Evolutionary conservation across 2,329 filamentous ascomycete species (phyloP).

Genomic region (Pseudocercospora fuligena): DNA sequence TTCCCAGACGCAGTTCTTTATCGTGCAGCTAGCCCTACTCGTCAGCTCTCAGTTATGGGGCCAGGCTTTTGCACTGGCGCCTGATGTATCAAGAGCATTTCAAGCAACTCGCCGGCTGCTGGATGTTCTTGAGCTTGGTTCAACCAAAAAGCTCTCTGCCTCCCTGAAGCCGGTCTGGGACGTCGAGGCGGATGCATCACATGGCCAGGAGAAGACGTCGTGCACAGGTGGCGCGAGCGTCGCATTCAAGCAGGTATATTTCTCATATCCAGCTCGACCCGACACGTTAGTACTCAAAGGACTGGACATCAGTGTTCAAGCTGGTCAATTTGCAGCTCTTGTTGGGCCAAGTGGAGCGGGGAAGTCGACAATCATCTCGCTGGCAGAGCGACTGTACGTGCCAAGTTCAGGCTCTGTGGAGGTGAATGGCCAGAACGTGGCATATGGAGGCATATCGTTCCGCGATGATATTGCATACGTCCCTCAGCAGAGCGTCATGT

Average conservation of each 20-base stretch:
- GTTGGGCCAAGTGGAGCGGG: slow-evolving; percentile 48
- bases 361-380: slow-evolving; percentile 46
- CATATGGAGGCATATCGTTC: slow-evolving; percentile 44
- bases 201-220: neutral
- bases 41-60: slow-evolving; percentile 75
- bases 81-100: slow-evolving; percentile 63
- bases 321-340: slow-evolving; percentile 46
- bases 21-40: slow-evolving; percentile 72
- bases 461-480: slow-evolving; percentile 50
- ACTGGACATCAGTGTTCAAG: slow-evolving; percentile 34
- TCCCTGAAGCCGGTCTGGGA: neutral
- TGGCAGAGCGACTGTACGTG: slow-evolving; percentile 61
- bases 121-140: neutral
- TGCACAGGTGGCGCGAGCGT: slow-evolving; percentile 4
- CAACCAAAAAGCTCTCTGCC: neutral
- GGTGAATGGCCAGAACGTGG: slow-evolving; percentile 50
- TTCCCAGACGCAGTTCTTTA: slow-evolving; percentile 72
- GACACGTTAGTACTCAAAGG: slow-evolving; percentile 60
- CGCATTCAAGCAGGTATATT: slow-evolving; percentile 62
- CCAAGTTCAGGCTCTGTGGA: slow-evolving; percentile 66
- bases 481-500: slow-evolving; percentile 53
- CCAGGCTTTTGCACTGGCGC: slow-evolving; percentile 75
- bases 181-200: neutral
- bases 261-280: slow-evolving; percentile 68
- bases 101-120: neutral